These are phyloP conservation scores for Phytophthora sansomeana DNA, from an alignment of 352 stramenopile genomes.

Conservation along the genomic window DNA sequence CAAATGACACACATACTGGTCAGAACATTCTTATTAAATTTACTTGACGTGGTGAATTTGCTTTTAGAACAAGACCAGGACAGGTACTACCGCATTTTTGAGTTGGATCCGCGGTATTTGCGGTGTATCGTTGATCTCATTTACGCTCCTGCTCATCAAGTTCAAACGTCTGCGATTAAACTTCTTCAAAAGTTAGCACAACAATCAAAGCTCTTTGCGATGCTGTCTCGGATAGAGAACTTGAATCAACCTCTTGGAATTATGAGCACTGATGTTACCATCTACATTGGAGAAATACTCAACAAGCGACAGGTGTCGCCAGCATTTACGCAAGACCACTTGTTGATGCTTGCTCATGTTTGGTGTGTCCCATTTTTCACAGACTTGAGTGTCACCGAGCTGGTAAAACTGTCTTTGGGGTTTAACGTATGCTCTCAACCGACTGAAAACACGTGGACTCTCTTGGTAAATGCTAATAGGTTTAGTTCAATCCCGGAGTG, in stretches of 20 bases:
- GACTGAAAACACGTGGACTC: background rate
- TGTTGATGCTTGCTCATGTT: constrained; percentile 33
- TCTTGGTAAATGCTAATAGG: constrained; percentile 10
- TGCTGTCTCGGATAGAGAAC: constrained; percentile 23
- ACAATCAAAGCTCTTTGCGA: constrained; percentile 15
- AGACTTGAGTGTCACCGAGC: constrained; percentile 31
- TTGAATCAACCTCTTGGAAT: constrained; percentile 6
- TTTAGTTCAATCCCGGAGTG: constrained; percentile 30
- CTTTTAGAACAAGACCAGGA: constrained; percentile 7
- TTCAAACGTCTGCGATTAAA: constrained; percentile 35
- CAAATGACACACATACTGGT: constrained; percentile 25
- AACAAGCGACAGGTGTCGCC: constrained; percentile 14
- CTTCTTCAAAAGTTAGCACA: constrained; percentile 27
- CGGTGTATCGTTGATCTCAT: constrained; percentile 33
- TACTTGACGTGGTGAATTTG: constrained; percentile 18
- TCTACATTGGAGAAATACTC: constrained; percentile 21
- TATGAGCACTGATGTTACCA: constrained; percentile 1
- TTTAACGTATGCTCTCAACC: constrained; percentile 26
- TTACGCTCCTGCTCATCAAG: constrained; percentile 28
- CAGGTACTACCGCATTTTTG: constrained; percentile 26
- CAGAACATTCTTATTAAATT: constrained; percentile 25
- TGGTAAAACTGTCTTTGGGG: constrained; percentile 39
- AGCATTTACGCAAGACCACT: constrained; percentile 17
- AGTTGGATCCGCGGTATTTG: constrained; percentile 30
- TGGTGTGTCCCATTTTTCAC: constrained; percentile 40